These are phyloP conservation scores for Perkinsus marinus DNA, from an alignment of 169 alveolate genomes.

Conservation along the genomic window DNA sequence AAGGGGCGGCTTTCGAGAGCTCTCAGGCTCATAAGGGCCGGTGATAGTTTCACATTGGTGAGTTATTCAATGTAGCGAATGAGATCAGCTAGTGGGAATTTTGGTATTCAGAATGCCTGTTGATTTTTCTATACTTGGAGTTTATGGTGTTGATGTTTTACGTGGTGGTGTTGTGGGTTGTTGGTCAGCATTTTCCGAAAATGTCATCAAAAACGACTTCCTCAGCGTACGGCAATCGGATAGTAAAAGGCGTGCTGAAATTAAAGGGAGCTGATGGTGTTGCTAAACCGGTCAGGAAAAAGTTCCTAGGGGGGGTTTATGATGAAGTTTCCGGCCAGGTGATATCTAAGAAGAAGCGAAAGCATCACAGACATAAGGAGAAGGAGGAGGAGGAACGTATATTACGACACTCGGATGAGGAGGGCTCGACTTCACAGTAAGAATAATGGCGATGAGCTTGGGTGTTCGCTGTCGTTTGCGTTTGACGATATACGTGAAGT, in stretches of 20 bases:
- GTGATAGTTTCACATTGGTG: no score
- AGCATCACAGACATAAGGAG: background rate
- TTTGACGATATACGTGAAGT: no score
- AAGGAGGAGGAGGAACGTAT: background rate
- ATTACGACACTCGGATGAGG: background rate
- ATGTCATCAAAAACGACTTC: background rate
- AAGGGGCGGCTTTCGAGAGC: no score
- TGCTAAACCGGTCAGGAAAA: background rate
- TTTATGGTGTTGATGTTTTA: no score
- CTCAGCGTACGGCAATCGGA: background rate
- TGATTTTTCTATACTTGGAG: no score
- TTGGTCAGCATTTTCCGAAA: background rate
- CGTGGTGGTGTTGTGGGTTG: no score
- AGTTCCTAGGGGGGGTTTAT: no score
- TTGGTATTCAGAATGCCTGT: no score
- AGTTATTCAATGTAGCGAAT: no score
- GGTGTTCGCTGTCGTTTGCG: no score
- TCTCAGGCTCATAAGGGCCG: no score
- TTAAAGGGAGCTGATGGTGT: background rate
- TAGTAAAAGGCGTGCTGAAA: background rate
- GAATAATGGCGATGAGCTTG: background rate
- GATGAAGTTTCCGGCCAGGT: background rate
- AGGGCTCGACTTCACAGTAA: background rate
- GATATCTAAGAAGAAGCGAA: background rate
- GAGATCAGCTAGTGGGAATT: no score